phyloP scores from a whole-genome alignment of 345 rosid species.

The Eutrema japonicum region DNA sequence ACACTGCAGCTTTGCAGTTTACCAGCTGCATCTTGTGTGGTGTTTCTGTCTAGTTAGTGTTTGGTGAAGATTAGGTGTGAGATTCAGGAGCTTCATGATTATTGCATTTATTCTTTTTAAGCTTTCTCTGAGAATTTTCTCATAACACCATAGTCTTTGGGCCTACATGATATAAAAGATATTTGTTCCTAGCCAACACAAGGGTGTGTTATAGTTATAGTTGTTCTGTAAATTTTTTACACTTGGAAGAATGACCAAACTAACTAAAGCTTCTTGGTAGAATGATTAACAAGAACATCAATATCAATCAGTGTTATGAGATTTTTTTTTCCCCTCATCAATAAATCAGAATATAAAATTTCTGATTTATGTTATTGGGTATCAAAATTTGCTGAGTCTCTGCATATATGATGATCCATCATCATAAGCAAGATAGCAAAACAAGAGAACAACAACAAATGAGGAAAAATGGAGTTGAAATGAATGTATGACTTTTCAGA shows the following conservation, averaged over 20 bases:
- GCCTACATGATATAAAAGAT: background rate
- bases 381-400: constrained; percentile 28
- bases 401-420: constrained; percentile 14
- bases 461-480: background rate
- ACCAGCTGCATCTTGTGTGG: constrained; percentile 27
- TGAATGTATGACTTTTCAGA: constrained; percentile 45
- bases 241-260: constrained; percentile 25
- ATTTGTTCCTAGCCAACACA: constrained; percentile 14
- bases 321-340: background rate
- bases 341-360: background rate
- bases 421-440: constrained; percentile 8
- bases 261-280: constrained; percentile 16
- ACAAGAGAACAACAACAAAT: constrained; percentile 9
- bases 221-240: background rate
- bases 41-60: constrained; percentile 36
- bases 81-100: constrained; percentile 43
- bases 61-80: constrained; percentile 59
- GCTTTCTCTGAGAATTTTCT: constrained; percentile 5
- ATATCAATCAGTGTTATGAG: background rate
- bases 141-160: constrained; percentile 21
- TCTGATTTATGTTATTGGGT: constrained; percentile 7
- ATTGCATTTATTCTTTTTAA: constrained; percentile 36
- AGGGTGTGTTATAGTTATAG: constrained; percentile 2
- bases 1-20: constrained; percentile 23
- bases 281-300: constrained; percentile 17